A percentile compares a stretch with the other conserved stretches of the same genome.
These are phyloP conservation scores for Setomelanomma holmii DNA, from an alignment of 2,329 filamentous ascomycete species.

Conservation along the genomic window DNA sequence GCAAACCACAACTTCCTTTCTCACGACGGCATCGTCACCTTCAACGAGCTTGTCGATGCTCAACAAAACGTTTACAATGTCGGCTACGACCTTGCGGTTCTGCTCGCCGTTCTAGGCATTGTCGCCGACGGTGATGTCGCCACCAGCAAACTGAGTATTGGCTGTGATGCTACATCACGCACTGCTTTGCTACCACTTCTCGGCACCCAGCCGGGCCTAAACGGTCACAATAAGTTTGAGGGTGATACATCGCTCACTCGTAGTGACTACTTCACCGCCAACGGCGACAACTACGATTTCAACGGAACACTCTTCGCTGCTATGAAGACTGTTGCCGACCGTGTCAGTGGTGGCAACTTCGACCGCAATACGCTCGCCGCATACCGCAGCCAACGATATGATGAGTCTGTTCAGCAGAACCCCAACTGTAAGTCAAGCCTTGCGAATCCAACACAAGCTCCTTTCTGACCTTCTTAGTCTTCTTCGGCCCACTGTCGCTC, in stretches of 20 bases:
- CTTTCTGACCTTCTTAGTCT: conserved; percentile 37
- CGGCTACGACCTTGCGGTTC: conserved; percentile 50
- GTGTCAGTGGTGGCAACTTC: conserved; percentile 42
- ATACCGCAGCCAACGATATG: conserved; percentile 51
- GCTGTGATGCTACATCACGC: conserved; percentile 54
- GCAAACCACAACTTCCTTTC: conserved; percentile 53
- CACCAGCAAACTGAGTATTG: conserved; percentile 54
- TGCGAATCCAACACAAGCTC: neutral
- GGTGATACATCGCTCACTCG: conserved; percentile 51
- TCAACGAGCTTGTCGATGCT: conserved; percentile 54
- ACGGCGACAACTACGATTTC: conserved; percentile 49
- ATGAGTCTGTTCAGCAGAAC: conserved; percentile 48
- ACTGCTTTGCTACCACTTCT: conserved; percentile 43
- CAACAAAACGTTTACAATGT: conserved; percentile 57
- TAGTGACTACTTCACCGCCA: conserved; percentile 49
- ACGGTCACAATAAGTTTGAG: conserved; percentile 56
- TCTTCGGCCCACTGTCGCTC: conserved; percentile 51
- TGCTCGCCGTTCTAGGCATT: conserved; percentile 51
- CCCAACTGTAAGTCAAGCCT: conserved; percentile 27
- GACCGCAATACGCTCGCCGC: conserved; percentile 47
- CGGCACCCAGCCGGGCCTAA: conserved; percentile 52
- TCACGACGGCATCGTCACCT: conserved; percentile 53
- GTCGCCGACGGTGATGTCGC: conserved; percentile 51
- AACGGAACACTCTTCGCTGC: conserved; percentile 51
- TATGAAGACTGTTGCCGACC: conserved; percentile 45